Base-by-base conservation (phyloP, 495 filamentous ascomycete genomes). In the Lentithecium fluviatile region DNA sequence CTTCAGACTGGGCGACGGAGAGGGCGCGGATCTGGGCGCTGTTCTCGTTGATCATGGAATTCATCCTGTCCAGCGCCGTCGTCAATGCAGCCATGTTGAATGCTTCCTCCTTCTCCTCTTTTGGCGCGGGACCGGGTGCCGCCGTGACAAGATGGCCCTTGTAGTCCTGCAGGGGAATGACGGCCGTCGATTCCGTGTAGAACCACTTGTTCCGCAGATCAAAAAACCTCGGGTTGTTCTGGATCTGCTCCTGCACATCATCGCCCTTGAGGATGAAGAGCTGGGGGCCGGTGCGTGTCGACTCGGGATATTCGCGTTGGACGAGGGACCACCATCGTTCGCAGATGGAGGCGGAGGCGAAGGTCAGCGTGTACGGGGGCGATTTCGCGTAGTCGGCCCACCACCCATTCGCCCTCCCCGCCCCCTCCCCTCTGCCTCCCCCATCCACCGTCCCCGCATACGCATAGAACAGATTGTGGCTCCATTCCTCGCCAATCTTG, bases 281-380 rank as follows among this genome's bases (percentile, higher is more conserved):
- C 51, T 67, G 64, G 1, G 64, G 24, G 17, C 59, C 64, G 17
- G 13, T 17, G 42, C 64, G 64, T 17, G 53, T 54, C 0, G 54
- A 63, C 19, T 53, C 52, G 12, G 64, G 60, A 54, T 63, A 67
- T 52, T 67, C 64, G 25, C 25, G 21, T 21, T 63, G 48, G 24
- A 67, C 60, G 49, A 67, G 59, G 5, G 40, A 43, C 64, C 64
- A 67, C 64, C 64, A 67, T 40, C 63, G 54, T n/a, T 58, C 36
- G 7, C 32, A 43, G 25, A 63, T 43, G 26, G 42, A 15, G 20
- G 59, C 64, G 34, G 51, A 59, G 20, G 60, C 42, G 34, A 67
- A 59, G 23, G 59, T 53, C 15, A 67, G 49, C 19, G 56, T 42
- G 20, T 58, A 60, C 24, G 64, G 61, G 12, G 55, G 55, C 17